Percentiles rank a stretch among this genome's conserved stretches.
phyloP scores from a whole-genome alignment of 192 early-diverging fungal genomes.

The Coemansia biformis region DNA sequence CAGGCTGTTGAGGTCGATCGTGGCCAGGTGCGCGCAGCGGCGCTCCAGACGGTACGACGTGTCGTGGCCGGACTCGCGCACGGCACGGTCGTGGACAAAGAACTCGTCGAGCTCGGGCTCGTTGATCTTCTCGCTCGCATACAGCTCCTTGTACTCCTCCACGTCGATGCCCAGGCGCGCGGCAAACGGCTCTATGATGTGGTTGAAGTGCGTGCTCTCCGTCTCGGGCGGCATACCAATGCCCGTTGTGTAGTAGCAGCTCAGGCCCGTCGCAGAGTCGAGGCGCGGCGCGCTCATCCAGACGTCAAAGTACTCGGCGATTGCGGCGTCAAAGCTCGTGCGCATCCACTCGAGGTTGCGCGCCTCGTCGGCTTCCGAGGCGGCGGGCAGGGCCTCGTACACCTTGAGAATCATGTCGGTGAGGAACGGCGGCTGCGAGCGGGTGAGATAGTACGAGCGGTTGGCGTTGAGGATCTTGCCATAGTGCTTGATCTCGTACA shows the following conservation, averaged over 20 bases:
- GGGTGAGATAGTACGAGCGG: conserved; percentile 91
- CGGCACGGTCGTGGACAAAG: conserved; percentile 96
- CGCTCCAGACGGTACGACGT: conserved; percentile 92
- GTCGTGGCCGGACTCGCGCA: conserved; percentile 96
- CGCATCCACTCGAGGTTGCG: conserved; percentile 71
- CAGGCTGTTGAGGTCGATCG: conserved; percentile 87
- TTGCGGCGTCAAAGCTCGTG: conserved; percentile 60
- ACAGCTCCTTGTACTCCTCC: conserved; percentile 67
- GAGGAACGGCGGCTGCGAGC: conserved; percentile 97
- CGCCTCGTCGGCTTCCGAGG: conserved; percentile 19
- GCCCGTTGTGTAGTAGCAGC: conserved; percentile 82
- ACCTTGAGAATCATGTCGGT: conserved; percentile 92
- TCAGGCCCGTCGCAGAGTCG: conserved; percentile 69
- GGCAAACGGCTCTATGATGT: conserved; percentile 79
- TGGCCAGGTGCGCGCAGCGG: conserved; percentile 84
- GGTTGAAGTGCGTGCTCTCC: conserved; percentile 85
- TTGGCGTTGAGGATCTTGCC: conserved; percentile 99
- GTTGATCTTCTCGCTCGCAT: conserved; percentile 59
- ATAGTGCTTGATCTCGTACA: conserved; percentile 95
- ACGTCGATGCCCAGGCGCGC: conserved; percentile 58
- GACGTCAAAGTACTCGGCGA: conserved; percentile 89
- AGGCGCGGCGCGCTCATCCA: conserved; percentile 82
- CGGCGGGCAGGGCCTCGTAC: conserved; percentile 55
- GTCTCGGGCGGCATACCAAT: conserved; percentile 98
- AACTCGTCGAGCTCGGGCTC: conserved; percentile 89